Conservation (phyloP, 2,329 filamentous ascomycete species). For the Talaromyces sp. region DNA sequence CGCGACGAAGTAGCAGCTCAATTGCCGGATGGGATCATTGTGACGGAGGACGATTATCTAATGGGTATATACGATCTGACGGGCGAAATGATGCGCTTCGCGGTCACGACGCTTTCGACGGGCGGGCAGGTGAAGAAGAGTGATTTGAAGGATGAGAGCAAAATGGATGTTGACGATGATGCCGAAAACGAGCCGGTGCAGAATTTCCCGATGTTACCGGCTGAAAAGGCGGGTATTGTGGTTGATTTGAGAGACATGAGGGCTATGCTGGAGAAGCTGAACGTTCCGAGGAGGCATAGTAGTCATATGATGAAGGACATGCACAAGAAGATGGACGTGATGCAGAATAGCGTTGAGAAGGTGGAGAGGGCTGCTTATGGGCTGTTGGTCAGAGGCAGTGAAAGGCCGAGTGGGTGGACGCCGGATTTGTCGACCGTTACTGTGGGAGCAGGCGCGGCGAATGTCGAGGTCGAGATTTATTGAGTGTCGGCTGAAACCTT, state of each 20-base stretch:
- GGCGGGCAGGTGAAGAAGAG: conserved; percentile 51
- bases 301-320: conserved; percentile 56
- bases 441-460: conserved; percentile 16
- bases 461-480: conserved; percentile 35
- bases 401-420: conserved; percentile 87
- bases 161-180: conserved; percentile 19
- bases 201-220: conserved; percentile 19
- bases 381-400: conserved; percentile 77
- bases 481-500: conserved; percentile 22
- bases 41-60: conserved; percentile 81
- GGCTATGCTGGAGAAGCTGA: conserved; percentile 69
- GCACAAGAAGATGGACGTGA: conserved; percentile 76
- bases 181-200: not conserved
- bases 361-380: conserved; percentile 90
- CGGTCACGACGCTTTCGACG: conserved; percentile 80
- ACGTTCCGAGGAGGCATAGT: conserved; percentile 51
- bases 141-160: conserved; percentile 21
- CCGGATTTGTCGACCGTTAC: conserved; percentile 61
- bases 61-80: conserved; percentile 90
- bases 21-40: conserved; percentile 51
- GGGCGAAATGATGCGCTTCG: conserved; percentile 95
- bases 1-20: conserved; percentile 55
- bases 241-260: conserved; percentile 76
- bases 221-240: conserved; percentile 62
- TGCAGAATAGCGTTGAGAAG: conserved; percentile 86